Base-by-base conservation (phyloP, 306 rosid species). In the Lupinus albus region DNA sequence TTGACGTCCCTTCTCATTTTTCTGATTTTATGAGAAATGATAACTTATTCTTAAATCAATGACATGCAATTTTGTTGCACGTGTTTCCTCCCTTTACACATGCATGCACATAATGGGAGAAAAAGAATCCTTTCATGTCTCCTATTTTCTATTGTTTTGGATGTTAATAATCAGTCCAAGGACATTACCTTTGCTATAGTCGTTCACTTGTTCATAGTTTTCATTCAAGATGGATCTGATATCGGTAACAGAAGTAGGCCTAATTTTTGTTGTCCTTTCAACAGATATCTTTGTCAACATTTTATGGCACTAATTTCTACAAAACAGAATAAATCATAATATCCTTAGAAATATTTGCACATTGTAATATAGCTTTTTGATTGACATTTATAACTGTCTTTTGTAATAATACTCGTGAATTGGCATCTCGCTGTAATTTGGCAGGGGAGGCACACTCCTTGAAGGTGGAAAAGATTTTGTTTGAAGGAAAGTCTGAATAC, bases 381-480 rank as follows among this genome's bases (percentile, higher is more conserved):
- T 14, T 25, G 13, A 41, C 32, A 32, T 8, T 17, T 54, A 55
- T 13, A 10, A 17, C 20, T 58, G 12, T 55, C 42, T 68, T 67
- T 44, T 44, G 42, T 41, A 53, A 15, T 38, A 25, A 7, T 25
- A 47, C 14, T 28, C 36, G n/a, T 56, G 69, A 41, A 45, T 41
- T 63, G 71, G 63, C 71, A 48, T 41, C 33, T 72, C 32, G 51
- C 63, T 71, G 41, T 64, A 3, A 67, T 76, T 44, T 44, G 78
- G 77, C 82, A 94, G 99, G 99, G 51, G 99, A 94, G 84, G 99
- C 99, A 2, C 99, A 94, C 76, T 94, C 99, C 63, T 90, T 94
- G 87, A 94, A 94, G 82, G 84, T 94, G 64, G 97, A 94, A 79
- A 85, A 90, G 79, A 68, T 90, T 76, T 65, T 94, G 61, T 94